Conservation (phyloP, 805 yeast genomes). For the Pichia membranifaciens region DNA sequence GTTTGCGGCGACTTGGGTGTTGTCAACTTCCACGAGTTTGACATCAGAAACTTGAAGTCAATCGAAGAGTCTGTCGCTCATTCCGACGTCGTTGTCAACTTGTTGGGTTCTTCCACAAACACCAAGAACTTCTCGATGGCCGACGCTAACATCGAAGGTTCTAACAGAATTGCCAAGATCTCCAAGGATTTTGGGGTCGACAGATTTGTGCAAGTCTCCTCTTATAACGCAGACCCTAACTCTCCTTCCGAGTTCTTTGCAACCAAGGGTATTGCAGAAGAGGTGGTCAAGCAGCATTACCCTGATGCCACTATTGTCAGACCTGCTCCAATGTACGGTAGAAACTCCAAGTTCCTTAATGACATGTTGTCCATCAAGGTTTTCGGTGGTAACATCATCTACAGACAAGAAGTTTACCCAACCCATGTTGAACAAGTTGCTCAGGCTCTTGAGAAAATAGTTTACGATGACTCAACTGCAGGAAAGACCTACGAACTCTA, state of each 20-base stretch:
- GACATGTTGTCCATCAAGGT: conserved; percentile 49
- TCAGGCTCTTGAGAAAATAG: conserved; percentile 68
- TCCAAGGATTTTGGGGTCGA: conserved; percentile 65
- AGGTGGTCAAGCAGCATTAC: conserved; percentile 55
- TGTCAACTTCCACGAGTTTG: conserved; percentile 77
- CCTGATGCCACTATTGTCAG: conserved; percentile 82
- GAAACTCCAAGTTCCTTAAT: conserved; percentile 65
- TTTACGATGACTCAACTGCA: conserved; percentile 72
- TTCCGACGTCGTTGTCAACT: conserved; percentile 77
- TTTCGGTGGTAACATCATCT: conserved; percentile 61
- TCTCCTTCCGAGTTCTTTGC: conserved; percentile 69
- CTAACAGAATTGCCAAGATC: conserved; percentile 72
- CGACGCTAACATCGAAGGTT: conserved; percentile 74
- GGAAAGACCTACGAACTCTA: conserved; percentile 71
- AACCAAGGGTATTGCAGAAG: conserved; percentile 75
- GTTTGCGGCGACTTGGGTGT: conserved; percentile 86
- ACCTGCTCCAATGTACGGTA: conserved; percentile 76
- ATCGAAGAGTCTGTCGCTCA: conserved; percentile 73
- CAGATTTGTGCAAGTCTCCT: conserved; percentile 71
- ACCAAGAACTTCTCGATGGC: conserved; percentile 80
- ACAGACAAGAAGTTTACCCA: conserved; percentile 62
- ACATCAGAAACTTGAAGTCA: conserved; percentile 68
- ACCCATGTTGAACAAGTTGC: conserved; percentile 78
- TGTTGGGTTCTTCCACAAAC: conserved; percentile 68
- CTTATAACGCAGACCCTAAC: conserved; percentile 65